Conservation (phyloP, 805 yeast genomes). For the Sugiyamaella mastotermitis region DNA sequence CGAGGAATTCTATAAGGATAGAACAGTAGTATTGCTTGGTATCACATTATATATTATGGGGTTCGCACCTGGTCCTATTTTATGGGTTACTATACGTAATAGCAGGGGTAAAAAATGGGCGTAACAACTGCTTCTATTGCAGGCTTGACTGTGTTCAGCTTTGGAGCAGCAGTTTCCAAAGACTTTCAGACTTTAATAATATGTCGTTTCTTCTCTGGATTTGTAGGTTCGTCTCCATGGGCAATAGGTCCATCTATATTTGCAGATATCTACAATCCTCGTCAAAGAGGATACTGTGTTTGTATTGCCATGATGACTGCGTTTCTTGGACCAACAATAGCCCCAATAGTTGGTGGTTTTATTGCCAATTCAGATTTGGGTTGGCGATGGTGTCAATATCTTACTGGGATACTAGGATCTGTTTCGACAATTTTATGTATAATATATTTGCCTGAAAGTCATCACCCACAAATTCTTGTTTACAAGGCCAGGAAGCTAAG, state of each 20-base stretch:
- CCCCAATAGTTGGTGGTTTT: conserved; percentile 75
- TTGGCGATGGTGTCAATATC: conserved; percentile 80
- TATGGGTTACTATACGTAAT: conserved; percentile 89
- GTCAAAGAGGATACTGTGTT: conserved; percentile 69
- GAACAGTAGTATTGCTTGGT: conserved; percentile 66
- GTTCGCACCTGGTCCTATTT: conserved; percentile 85
- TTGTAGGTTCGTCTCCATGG: conserved; percentile 77
- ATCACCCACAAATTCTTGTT: conserved; percentile 60
- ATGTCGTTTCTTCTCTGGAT: conserved; percentile 75
- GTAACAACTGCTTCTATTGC: conserved; percentile 49
- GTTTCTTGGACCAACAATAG: conserved; percentile 72
- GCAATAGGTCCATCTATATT: conserved; percentile 83
- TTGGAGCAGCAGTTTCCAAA: conserved; percentile 73
- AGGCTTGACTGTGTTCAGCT: conserved; percentile 53
- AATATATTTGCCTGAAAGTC: conserved; percentile 57
- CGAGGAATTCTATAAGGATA: conserved; percentile 51
- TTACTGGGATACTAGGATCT: conserved; percentile 57
- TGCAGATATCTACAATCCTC: conserved; percentile 70
- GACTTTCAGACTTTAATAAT: conserved; percentile 72
- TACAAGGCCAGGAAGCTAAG: conserved; percentile 59
- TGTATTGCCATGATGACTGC: conserved; percentile 65
- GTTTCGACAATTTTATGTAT: conserved; percentile 35
- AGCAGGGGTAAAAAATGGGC: conserved; percentile 64
- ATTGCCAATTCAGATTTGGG: conserved; percentile 56
- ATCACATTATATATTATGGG: conserved; percentile 84